Percentiles rank a stretch among this genome's conserved stretches.
phyloP scores from a whole-genome alignment of 2,329 filamentous ascomycete species.

The Aureobasidium lini region DNA sequence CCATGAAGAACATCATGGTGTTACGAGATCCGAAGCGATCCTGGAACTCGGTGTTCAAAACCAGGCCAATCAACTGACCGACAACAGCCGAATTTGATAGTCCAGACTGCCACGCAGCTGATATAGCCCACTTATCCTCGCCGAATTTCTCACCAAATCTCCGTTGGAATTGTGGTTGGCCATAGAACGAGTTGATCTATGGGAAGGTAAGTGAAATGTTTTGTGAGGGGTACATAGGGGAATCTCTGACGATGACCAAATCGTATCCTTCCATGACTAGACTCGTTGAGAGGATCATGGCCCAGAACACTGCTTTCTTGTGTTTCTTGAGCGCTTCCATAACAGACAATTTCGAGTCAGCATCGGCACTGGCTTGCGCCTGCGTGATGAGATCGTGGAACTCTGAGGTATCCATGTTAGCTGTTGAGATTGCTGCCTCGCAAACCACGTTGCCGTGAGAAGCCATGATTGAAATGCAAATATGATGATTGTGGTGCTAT shows the following conservation, averaged over 20 bases:
- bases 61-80: neutral
- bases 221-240: constrained; percentile 27
- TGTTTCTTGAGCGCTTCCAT: constrained; percentile 30
- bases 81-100: constrained; percentile 15
- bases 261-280: constrained; percentile 45
- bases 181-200: constrained; percentile 52
- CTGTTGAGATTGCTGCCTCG: neutral
- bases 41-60: neutral
- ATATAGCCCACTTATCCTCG: constrained; percentile 26
- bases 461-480: neutral
- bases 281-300: constrained; percentile 51
- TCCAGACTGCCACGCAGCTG: constrained; percentile 33
- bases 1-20: constrained; percentile 1
- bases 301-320: constrained; percentile 46
- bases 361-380: neutral
- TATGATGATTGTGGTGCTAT: neutral
- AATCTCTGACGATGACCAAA: neutral
- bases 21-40: constrained; percentile 3
- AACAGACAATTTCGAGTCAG: neutral
- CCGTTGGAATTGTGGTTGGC: constrained; percentile 50
- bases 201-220: constrained; percentile 49
- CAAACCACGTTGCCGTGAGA: neutral
- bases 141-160: constrained; percentile 38
- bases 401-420: neutral
- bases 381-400: neutral